Base-by-base conservation (phyloP, 2,329 filamentous ascomycete genomes). In the Fusarium lateritium region DNA sequence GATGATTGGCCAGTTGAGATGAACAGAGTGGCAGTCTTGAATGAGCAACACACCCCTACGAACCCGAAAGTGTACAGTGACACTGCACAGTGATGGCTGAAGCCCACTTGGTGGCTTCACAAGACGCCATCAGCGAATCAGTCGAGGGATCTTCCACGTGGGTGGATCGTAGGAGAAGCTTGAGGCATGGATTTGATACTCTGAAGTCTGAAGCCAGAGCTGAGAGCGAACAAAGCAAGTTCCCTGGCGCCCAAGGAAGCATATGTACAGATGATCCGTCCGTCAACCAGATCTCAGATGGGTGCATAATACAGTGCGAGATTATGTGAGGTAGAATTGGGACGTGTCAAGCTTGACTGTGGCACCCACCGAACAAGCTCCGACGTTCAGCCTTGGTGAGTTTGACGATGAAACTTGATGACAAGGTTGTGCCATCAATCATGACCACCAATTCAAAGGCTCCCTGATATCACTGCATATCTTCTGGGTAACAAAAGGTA, bases 111-210 rank as follows among this genome's bases (percentile, higher is more conserved):
- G 61, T 56, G 62, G 67, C 65, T 71, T 75, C 45, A 63, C 44
- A 28, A 56, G 21, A 26, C 33, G 47, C 28, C 8, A 31, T 49
- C 34, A 56, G 45, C 70, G 63, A 75, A 75, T 75, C 70, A 74
- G 36, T 33, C n/a, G 28, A 34, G 24, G 45, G 44, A 22, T 47
- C 34, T 66, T 61, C 65, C 70, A 72, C 62, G 68, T 73, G 71
- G 57, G 62, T 73, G 67, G 62, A 64, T 63, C 60, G 34, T n/a
- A 45, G 53, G 54, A 54, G 49, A 54, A 61, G 46, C 43, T 60
- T 59, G 47, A 55, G 52, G 26, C 39, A 58, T 46, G 39, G 34
- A 44, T 60, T 57, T 53, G 28, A 49, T 43, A 22, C 24, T 31
- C 26, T 31, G 7, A 28, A 26, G 8, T 26, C 8, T 28, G 19